These are phyloP conservation scores for Salix brachista DNA, from an alignment of 345 rosid genomes.

Conservation along the genomic window DNA sequence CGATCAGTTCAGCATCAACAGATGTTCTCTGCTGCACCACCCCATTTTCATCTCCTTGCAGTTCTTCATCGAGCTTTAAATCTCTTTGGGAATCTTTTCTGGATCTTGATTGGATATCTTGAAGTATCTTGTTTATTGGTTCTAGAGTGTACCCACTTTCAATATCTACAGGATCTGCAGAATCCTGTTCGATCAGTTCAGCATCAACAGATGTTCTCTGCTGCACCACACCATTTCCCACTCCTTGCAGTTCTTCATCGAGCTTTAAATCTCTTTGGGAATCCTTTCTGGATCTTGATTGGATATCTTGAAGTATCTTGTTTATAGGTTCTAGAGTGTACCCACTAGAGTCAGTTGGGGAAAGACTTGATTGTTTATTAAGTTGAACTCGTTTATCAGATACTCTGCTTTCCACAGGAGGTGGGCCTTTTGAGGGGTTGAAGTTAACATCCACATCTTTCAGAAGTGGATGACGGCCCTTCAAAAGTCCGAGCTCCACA, in stretches of 20 bases:
- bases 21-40: conserved; percentile 30
- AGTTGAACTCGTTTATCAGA: conserved; percentile 30
- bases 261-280: conserved; percentile 27
- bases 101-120: conserved; percentile 29
- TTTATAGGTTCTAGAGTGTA: conserved; percentile 29
- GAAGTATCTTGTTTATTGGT: conserved; percentile 25
- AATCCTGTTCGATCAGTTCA: conserved; percentile 42
- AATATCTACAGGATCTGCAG: conserved; percentile 33
- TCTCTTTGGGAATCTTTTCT: conserved; percentile 30
- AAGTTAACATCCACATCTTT: conserved; percentile 74
- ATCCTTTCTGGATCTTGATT: conserved; percentile 28
- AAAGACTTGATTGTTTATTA: conserved; percentile 43
- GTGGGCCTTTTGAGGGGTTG: conserved; percentile 59
- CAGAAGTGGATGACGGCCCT: conserved; percentile 96
- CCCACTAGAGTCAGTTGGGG: conserved; percentile 38
- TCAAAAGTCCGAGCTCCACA: conserved; percentile 90
- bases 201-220: conserved; percentile 35
- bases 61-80: conserved; percentile 25
- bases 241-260: conserved; percentile 26
- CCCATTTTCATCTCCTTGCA: conserved; percentile 27
- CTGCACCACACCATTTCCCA: conserved; percentile 25
- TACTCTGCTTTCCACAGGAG: conserved; percentile 41
- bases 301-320: conserved; percentile 33
- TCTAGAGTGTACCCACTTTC: conserved; percentile 51
- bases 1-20: conserved; percentile 38